Percentiles rank a stretch among this genome's conserved stretches.
phyloP scores from a whole-genome alignment of 2,329 filamentous ascomycete species.

The Fusarium sp. region DNA sequence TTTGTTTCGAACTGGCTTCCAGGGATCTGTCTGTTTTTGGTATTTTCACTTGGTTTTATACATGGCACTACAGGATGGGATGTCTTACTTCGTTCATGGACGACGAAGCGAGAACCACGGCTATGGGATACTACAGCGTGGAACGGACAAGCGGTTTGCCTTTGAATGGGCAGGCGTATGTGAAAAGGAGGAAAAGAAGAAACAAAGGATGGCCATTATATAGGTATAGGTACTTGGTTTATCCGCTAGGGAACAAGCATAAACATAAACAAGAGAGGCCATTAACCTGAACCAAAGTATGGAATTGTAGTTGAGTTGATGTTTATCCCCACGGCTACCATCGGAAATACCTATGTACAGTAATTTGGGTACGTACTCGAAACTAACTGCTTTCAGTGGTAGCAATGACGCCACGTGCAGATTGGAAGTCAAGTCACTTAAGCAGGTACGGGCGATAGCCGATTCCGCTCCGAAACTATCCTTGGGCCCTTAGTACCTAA shows the following conservation, averaged over 20 bases:
- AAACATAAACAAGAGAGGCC: not conserved
- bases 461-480: constrained; percentile 41
- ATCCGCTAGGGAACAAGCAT: not conserved
- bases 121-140: not conserved
- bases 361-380: constrained; percentile 3
- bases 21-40: constrained; percentile 20
- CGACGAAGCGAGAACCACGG: constrained; percentile 10
- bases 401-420: constrained; percentile 49
- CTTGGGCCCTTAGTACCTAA: not conserved
- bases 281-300: not conserved
- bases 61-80: constrained; percentile 15
- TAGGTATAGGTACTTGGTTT: constrained; percentile 1
- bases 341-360: constrained; percentile 25
- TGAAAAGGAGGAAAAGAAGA: constrained; percentile 5
- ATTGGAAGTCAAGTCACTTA: constrained; percentile 33
- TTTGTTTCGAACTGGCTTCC: constrained; percentile 27
- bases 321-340: constrained; percentile 37
- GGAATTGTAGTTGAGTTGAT: not conserved
- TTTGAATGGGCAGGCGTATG: not conserved
- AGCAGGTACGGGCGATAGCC: constrained; percentile 43
- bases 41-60: constrained; percentile 24
- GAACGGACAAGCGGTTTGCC: not conserved
- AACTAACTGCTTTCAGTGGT: constrained; percentile 13
- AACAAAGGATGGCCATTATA: constrained; percentile 1
- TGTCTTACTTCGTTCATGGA: constrained; percentile 11